These are phyloP conservation scores for Mycena capillaripes DNA, from an alignment of 768 basidiomycete species.

Conservation along the genomic window DNA sequence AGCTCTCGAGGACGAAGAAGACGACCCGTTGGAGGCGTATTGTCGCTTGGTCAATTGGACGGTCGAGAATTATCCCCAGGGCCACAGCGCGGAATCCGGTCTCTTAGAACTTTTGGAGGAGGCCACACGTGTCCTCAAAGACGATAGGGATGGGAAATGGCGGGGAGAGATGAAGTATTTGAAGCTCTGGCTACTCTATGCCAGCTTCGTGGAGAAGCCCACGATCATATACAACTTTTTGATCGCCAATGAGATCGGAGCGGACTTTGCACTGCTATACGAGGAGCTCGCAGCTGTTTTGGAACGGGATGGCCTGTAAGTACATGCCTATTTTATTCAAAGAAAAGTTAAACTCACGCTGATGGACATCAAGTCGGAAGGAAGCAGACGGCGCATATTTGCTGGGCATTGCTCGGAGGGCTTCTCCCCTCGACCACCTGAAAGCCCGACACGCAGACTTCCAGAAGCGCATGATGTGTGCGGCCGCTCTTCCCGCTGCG, in stretches of 20 bases:
- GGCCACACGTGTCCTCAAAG: constrained; percentile 88
- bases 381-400: constrained; percentile 92
- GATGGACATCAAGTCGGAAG: constrained; percentile 67
- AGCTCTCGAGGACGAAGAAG: constrained; percentile 85
- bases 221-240: constrained; percentile 91
- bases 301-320: constrained; percentile 86
- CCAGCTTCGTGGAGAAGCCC: constrained; percentile 91
- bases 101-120: constrained; percentile 95
- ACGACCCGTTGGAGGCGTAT: constrained; percentile 90
- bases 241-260: constrained; percentile 92
- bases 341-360: constrained; percentile 6
- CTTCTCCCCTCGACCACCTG: constrained; percentile 84
- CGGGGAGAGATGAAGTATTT: constrained; percentile 87
- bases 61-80: constrained; percentile 94
- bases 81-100: constrained; percentile 89
- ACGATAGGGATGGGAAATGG: constrained; percentile 81
- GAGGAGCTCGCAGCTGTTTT: constrained; percentile 92
- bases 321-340: constrained; percentile 21
- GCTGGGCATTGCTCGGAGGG: constrained; percentile 90
- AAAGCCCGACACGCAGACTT: constrained; percentile 87
- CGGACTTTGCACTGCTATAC: constrained; percentile 83
- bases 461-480: constrained; percentile 90
- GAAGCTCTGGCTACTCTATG: constrained; percentile 95
- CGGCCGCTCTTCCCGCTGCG: constrained; percentile 52
- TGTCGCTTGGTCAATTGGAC: constrained; percentile 92